Evolutionary conservation across 108 stramenopile genomes (phyloP), one percentile per base, ranked within the genome.

Genomic region (Hondaea fermentalgiana): DNA sequence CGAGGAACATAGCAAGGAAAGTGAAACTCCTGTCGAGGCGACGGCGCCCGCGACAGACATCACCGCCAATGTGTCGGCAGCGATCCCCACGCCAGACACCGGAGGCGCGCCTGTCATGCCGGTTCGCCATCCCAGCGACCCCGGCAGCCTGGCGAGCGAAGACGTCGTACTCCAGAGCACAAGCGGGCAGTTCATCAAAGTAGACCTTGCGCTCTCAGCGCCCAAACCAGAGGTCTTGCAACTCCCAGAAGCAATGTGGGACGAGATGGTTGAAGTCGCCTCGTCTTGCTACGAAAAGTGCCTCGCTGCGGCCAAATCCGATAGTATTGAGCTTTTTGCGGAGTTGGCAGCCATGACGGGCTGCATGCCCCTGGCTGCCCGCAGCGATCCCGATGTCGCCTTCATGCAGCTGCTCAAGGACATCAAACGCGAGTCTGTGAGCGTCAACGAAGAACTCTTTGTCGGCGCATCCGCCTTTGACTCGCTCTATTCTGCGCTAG

Each of bases 351-450:
- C 51, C 19, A 53, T 83, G 76, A 47, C 51, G n/a, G 76, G 76
- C 49, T 83, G 76, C 51, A 53, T 83, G 45, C 76, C 76, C n/a
- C 76, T 83, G 45, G 76, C 49, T 2, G 19, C 49, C 12, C 76
- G 76, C 51, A 83, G 16, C 51, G 76, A 83, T 23, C 76, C 76
- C 19, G 76, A 83, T 45, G 76, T 83, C 43, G 76, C 51, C 49
- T 83, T 83, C 49, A 53, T 53, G 76, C 76, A 83, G 28, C 51
- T 83, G 12, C n/a, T 83, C 23, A 83, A 83, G 28, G 76, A 83
- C 49, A 83, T 83, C n/a, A 83, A 83, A 35, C 76, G 76, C 76
- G 76, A 83, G 76, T 53, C 76, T 12, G 76, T 83, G 23, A n/a
- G 51, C 45, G 76, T 83, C 10, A 83, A 83, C 51, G 76, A 53